Evolutionary conservation across 176 grass and related monocot genomes (phyloP), one percentile per base, ranked within the genome.

Genomic region (Musa beccarii): DNA sequence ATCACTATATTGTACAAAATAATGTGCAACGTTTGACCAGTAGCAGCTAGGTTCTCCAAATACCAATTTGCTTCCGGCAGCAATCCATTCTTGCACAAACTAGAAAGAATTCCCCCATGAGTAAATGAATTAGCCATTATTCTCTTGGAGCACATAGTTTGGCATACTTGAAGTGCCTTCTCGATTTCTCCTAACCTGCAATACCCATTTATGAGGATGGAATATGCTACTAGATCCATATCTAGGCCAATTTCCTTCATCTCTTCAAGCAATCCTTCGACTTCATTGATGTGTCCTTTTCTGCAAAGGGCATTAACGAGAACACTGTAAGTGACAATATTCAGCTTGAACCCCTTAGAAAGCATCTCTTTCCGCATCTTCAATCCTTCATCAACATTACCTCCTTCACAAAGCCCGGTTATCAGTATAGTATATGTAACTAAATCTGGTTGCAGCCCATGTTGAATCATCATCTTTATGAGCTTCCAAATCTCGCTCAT

Each of bases 381-480:
- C 79, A 94, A 86, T 13, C 86, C 95, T 85, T 89, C 76, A 80
- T 91, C 85, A 83, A 99, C 79, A 83, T 93, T 67, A 24, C 95
- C 90, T 73, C 77, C 76, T 79, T 99, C 88, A 67, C 88, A 99
- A 55, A 86, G 83, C 23, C 66, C 79, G 80, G 67, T 57, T 66
- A 99, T 89, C 77, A 99, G 74, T 87, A 91, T 99, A 24, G 88
- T 94, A 86, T 89, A 91, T 50, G 95, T 99, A 79, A 99, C 68
- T 74, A 86, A 55, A 87, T 99, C 88, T 1, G 90, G 95, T 83
- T 87, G 53, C 68, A 94, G 29, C 51, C 95, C 88, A 82, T 87
- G 80, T 55, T 17, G 66, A 73, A 82, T 85, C 90, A 99, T 99
- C 62, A 81, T 81, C 73, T 82, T 76, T 78, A 92, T 82, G 73